Percentiles rank a stretch among this genome's conserved stretches.
Conservation (phyloP, 305 asterid genomes). For the Andrographis paniculata region DNA sequence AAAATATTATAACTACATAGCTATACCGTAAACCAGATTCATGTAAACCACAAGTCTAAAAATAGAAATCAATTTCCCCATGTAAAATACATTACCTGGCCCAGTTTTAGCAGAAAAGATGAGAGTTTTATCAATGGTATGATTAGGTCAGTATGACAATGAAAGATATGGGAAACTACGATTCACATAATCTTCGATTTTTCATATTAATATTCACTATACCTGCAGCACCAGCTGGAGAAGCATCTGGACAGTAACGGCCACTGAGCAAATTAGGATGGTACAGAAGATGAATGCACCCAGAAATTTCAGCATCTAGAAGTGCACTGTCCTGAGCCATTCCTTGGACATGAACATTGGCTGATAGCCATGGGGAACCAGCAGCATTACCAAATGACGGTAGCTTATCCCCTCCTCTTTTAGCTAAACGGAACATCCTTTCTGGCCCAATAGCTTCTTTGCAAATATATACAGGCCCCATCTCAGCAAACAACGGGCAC, state of each 20-base stretch:
- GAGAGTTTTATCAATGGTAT: neutral
- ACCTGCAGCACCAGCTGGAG: constrained; percentile 95
- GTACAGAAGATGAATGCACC: constrained; percentile 87
- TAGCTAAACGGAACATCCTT: constrained; percentile 74
- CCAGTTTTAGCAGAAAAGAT: no score
- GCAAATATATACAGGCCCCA: constrained; percentile 95
- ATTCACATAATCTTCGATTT: neutral
- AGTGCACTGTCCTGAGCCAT: constrained; percentile 67
- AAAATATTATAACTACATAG: no score
- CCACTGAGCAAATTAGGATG: constrained; percentile 94
- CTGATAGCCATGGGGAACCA: constrained; percentile 86
- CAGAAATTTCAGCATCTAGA: constrained; percentile 84
- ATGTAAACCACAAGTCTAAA: no score
- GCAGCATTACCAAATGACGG: constrained; percentile 94
- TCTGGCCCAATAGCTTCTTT: constrained; percentile 95
- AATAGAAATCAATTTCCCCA: no score
- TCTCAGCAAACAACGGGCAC: constrained; percentile 98
- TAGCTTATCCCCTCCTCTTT: constrained; percentile 90
- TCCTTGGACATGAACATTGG: constrained; percentile 57
- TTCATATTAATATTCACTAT: constrained; percentile 14
- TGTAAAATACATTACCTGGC: no score
- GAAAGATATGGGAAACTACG: neutral
- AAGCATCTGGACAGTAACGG: constrained; percentile 98
- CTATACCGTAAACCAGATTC: no score
- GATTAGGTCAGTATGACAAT: neutral